Conservation (phyloP, 768 basidiomycete genomes). For the Russula sp. region DNA sequence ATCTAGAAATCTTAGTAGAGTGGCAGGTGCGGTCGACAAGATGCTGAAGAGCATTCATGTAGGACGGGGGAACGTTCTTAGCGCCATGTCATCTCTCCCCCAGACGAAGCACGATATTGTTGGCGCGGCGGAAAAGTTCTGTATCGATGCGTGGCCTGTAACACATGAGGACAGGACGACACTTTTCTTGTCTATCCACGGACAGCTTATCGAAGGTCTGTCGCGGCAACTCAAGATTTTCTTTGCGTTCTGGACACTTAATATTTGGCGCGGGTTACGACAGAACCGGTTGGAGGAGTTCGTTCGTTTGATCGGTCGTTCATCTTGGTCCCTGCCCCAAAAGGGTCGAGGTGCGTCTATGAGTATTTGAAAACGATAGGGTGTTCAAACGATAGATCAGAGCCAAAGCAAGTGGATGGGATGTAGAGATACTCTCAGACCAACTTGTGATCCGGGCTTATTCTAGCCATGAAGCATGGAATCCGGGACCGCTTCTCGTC, state of each 20-base stretch:
- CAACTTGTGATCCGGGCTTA: constrained; percentile 78
- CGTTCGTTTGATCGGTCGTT: constrained; percentile 94
- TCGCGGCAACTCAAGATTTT: constrained; percentile 14
- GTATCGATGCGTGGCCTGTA: constrained; percentile 79
- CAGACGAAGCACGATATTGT: constrained; percentile 76
- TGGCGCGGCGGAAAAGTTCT: constrained; percentile 74
- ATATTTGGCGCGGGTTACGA: not conserved
- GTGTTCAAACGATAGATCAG: constrained; percentile 32
- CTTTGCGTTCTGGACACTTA: not conserved
- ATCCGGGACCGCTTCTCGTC: constrained; percentile 63
- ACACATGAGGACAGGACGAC: constrained; percentile 48
- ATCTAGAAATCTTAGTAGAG: constrained; percentile 71
- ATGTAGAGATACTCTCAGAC: constrained; percentile 84
- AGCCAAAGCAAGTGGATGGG: constrained; percentile 81
- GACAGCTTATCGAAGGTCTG: constrained; percentile 87
- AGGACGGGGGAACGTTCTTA: constrained; percentile 56
- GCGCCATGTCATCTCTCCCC: constrained; percentile 59
- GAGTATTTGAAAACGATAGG: not conserved
- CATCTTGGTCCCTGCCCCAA: constrained; percentile 71
- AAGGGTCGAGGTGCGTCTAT: constrained; percentile 70
- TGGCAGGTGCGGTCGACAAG: constrained; percentile 55
- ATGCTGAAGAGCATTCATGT: constrained; percentile 61
- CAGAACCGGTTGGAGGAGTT: constrained; percentile 67
- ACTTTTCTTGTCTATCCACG: constrained; percentile 71
- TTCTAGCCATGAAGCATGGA: constrained; percentile 76